These are phyloP conservation scores for Malassezia restricta DNA, from an alignment of 1,284 basidiomycete species.

Conservation along the genomic window DNA sequence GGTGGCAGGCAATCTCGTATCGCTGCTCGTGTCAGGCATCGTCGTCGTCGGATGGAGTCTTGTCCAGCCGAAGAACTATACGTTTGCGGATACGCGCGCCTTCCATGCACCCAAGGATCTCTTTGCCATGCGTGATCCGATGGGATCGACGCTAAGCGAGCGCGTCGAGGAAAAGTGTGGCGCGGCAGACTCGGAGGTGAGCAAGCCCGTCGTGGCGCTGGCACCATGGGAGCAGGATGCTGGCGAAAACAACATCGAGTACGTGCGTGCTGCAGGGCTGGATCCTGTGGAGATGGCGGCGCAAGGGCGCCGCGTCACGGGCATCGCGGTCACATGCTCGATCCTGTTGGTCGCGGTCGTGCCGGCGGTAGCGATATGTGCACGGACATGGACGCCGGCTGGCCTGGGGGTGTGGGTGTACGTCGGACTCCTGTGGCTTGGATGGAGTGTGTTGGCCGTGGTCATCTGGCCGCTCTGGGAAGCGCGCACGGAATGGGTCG, in stretches of 20 bases:
- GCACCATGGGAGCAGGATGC: not conserved
- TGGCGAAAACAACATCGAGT: conserved; percentile 11
- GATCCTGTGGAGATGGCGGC: conserved; percentile 24
- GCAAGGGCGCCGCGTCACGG: conserved; percentile 18
- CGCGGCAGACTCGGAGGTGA: not conserved
- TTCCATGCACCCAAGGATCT: conserved; percentile 33
- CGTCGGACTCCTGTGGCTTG: conserved; percentile 66
- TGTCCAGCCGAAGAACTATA: conserved; percentile 33
- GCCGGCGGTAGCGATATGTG: conserved; percentile 27
- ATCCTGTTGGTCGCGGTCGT: conserved; percentile 31
- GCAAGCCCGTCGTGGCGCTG: conserved; percentile 9
- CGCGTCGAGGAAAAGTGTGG: not conserved
- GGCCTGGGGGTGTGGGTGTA: conserved; percentile 39
- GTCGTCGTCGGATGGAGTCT: conserved; percentile 53
- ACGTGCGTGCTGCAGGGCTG: conserved; percentile 21
- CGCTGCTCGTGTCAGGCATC: conserved; percentile 68
- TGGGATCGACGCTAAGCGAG: not conserved
- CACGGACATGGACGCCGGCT: conserved; percentile 24
- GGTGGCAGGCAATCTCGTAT: conserved; percentile 70
- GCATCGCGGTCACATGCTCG: conserved; percentile 22
- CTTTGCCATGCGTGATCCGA: conserved; percentile 13
- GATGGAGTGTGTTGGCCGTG: conserved; percentile 55
- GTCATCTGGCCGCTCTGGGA: conserved; percentile 76
- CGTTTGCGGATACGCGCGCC: conserved; percentile 33
- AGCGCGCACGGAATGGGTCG: conserved; percentile 50